Evolutionary conservation across 1,284 basidiomycete genomes (phyloP).

Genomic region (Rhodotorula sp.): DNA sequence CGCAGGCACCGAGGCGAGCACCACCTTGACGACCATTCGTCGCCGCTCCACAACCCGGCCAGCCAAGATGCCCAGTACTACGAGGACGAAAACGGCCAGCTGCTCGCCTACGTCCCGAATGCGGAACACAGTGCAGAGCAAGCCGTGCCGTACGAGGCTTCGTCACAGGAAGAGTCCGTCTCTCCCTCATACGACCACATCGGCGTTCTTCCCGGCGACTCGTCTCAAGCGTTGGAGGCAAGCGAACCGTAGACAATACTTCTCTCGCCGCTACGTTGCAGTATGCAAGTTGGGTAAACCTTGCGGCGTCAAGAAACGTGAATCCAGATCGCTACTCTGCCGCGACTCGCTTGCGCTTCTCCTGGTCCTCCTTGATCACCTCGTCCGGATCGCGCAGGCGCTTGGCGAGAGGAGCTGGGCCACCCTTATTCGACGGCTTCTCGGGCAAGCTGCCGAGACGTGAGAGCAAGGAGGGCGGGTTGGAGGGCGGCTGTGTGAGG

Average conservation of each 20-base stretch:
- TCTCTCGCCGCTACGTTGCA: not conserved
- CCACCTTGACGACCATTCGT: not conserved
- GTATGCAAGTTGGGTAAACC: not conserved
- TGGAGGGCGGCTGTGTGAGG: not conserved
- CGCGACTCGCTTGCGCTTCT: not conserved
- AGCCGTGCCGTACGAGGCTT: not conserved
- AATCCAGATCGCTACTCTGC: not conserved
- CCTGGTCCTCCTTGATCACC: not conserved
- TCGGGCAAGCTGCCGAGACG: conserved; percentile 1
- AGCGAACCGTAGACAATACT: not conserved
- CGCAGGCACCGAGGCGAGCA: conserved; percentile 2
- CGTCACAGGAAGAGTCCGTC: not conserved
- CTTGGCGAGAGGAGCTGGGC: not conserved
- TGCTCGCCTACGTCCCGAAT: not conserved
- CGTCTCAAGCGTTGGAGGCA: not conserved
- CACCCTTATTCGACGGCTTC: not conserved
- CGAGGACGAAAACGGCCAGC: conserved; percentile 21
- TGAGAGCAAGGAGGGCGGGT: not conserved
- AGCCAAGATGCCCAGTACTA: not conserved
- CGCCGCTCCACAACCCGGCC: not conserved
- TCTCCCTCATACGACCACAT: conserved; percentile 21
- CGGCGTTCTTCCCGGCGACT: conserved; percentile 3
- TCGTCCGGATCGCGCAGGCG: conserved; percentile 4
- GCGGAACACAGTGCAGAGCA: not conserved
- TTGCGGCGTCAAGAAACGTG: not conserved